phyloP scores from a whole-genome alignment of 2,329 filamentous ascomycete genomes.

The Colletotrichum sp. region DNA sequence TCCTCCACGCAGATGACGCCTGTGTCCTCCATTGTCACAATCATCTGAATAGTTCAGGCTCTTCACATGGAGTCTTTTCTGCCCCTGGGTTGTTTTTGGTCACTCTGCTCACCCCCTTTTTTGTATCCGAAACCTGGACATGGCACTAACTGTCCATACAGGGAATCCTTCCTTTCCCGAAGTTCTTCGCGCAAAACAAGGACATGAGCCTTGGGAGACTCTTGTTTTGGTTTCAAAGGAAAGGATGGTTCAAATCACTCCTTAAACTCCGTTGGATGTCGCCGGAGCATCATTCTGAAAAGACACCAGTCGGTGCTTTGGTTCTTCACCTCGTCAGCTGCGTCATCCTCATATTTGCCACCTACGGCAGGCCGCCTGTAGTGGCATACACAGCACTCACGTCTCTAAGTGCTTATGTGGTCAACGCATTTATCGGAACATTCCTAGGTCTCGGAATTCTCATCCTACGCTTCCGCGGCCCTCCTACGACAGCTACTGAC shows the following conservation, averaged over 20 bases:
- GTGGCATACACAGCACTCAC: slow-evolving; percentile 36
- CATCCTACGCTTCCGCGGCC: slow-evolving; percentile 36
- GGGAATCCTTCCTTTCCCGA: slow-evolving; percentile 55
- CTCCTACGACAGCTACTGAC: slow-evolving; percentile 26
- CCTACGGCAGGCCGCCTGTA: slow-evolving; percentile 27
- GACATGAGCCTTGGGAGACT: slow-evolving; percentile 39
- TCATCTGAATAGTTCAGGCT: neutral
- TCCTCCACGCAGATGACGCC: neutral
- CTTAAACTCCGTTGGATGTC: slow-evolving; percentile 33
- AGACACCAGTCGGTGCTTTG: slow-evolving; percentile 39
- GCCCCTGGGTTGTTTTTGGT: neutral
- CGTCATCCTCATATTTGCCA: slow-evolving; percentile 38
- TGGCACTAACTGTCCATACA: neutral
- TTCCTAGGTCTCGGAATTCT: slow-evolving; percentile 39
- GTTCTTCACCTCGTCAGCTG: slow-evolving; percentile 37
- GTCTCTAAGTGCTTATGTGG: slow-evolving; percentile 34
- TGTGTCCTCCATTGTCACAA: too few species aligned
- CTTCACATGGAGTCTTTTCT: neutral
- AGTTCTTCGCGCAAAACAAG: slow-evolving; percentile 48
- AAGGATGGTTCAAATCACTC: slow-evolving; percentile 32
- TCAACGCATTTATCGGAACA: slow-evolving; percentile 38
- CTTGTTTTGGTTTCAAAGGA: slow-evolving; percentile 32
- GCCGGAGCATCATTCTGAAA: slow-evolving; percentile 38
- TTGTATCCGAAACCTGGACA: neutral
- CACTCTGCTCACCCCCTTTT: neutral